phyloP scores from a whole-genome alignment of 2,329 filamentous ascomycete genomes.

The Ophiostoma quercus region DNA sequence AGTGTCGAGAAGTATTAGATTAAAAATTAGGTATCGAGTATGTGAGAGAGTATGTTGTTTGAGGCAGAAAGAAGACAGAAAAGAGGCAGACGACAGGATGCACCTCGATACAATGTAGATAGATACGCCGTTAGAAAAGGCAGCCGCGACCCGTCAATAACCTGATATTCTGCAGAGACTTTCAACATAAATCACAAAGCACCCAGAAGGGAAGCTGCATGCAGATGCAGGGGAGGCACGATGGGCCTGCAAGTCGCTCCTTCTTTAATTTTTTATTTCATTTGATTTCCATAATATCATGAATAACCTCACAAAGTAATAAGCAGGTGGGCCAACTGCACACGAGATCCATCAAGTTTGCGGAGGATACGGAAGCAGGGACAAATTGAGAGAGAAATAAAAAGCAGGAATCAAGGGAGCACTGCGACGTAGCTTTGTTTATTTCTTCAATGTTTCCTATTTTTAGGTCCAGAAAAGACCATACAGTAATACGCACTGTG shows the following conservation, averaged over 20 bases:
- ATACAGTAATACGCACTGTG: conserved; percentile 1
- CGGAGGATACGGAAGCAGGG: background rate
- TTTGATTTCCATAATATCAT: background rate
- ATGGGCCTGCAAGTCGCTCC: background rate
- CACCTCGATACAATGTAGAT: background rate
- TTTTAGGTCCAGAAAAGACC: no score
- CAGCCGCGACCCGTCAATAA: background rate
- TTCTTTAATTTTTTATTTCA: background rate
- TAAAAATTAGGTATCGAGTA: background rate
- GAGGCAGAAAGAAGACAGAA: background rate
- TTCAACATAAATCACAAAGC: background rate
- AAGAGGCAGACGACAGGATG: background rate
- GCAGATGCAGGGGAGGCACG: conserved; percentile 9
- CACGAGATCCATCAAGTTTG: background rate
- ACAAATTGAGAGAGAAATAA: background rate
- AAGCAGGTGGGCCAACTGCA: background rate
- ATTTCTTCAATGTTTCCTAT: background rate
- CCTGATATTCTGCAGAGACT: no score
- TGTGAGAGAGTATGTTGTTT: background rate
- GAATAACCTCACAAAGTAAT: background rate
- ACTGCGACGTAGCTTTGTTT: background rate
- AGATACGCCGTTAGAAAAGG: background rate
- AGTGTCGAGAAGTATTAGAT: background rate
- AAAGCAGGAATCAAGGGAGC: background rate
- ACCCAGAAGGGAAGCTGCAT: conserved; percentile 1